These are phyloP conservation scores for Eustoma russellianum DNA, from an alignment of 257 asterid genomes.

Conservation along the genomic window DNA sequence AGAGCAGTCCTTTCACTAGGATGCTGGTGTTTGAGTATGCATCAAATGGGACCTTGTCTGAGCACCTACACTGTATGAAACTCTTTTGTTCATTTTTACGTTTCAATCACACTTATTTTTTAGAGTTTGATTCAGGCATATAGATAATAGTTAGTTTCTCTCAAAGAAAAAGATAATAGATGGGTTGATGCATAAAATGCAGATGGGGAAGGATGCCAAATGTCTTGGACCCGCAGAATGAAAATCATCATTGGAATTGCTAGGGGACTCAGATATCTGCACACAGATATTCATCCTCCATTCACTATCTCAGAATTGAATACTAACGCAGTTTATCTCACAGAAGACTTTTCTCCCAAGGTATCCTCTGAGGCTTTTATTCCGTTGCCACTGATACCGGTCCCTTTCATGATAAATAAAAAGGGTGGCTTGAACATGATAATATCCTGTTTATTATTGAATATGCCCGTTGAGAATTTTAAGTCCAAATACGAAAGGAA, in stretches of 20 bases:
- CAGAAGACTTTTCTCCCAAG: conserved; percentile 96
- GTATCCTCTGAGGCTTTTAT: conserved; percentile 19
- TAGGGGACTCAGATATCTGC: conserved; percentile 74
- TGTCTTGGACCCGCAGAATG: conserved; percentile 96
- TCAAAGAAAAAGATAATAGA: no score
- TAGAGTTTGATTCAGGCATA: conserved; percentile 1
- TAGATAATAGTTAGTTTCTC: neutral
- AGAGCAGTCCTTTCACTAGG: conserved; percentile 73
- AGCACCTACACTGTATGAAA: conserved; percentile 90
- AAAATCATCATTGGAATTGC: conserved; percentile 81
- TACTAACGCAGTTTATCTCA: conserved; percentile 75
- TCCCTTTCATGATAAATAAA: no score
- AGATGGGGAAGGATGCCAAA: conserved; percentile 92
- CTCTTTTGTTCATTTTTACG: neutral
- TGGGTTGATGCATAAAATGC: conserved; percentile 12
- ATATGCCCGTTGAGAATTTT: neutral
- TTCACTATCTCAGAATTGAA: conserved; percentile 78
- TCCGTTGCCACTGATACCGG: neutral
- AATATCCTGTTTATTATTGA: neutral
- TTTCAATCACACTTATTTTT: neutral
- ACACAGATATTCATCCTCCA: conserved; percentile 78
- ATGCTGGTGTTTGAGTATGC: conserved; percentile 95
- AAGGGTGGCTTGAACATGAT: no score
- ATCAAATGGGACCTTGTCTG: conserved; percentile 84
- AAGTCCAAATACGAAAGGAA: no score